Evolutionary conservation across 2,329 filamentous ascomycete species (phyloP).

Genomic region (Cadophora luteo-olivacea): DNA sequence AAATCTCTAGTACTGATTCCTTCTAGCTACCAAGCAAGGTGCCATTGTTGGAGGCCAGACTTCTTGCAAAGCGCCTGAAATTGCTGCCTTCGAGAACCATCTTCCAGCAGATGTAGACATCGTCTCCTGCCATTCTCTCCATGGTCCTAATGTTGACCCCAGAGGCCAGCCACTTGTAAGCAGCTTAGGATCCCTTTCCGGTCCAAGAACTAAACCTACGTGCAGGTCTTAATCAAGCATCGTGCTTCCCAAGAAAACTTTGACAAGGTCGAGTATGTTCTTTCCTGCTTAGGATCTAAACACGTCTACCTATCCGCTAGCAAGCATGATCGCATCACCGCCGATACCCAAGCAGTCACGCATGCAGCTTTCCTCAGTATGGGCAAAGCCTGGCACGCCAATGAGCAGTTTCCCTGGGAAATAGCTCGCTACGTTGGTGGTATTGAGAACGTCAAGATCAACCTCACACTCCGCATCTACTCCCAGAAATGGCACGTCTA

Average conservation of each 20-base stretch:
- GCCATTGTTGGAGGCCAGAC: constrained; percentile 98
- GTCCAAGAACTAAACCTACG: constrained; percentile 10
- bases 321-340: constrained; percentile 95
- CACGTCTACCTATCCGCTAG: constrained; percentile 86
- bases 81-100: constrained; percentile 88
- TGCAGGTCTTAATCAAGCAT: constrained; percentile 83
- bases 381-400: constrained; percentile 97
- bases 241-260: constrained; percentile 81
- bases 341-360: constrained; percentile 97
- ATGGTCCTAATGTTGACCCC: constrained; percentile 89
- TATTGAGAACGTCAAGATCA: constrained; percentile 99
- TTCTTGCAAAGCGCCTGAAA: constrained; percentile 97
- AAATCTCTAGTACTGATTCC: constrained; percentile 27
- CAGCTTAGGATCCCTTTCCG: background rate
- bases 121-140: constrained; percentile 93
- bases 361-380: constrained; percentile 97
- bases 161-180: constrained; percentile 85
- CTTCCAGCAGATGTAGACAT: constrained; percentile 90
- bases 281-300: constrained; percentile 84
- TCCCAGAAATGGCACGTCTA: constrained; percentile 99
- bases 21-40: constrained; percentile 85
- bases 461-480: constrained; percentile 96
- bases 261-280: constrained; percentile 77
- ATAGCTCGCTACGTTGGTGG: constrained; percentile 93
- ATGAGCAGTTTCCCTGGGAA: constrained; percentile 96